Base-by-base conservation (phyloP, 2,329 filamentous ascomycete species). In the Penicillium sp. region DNA sequence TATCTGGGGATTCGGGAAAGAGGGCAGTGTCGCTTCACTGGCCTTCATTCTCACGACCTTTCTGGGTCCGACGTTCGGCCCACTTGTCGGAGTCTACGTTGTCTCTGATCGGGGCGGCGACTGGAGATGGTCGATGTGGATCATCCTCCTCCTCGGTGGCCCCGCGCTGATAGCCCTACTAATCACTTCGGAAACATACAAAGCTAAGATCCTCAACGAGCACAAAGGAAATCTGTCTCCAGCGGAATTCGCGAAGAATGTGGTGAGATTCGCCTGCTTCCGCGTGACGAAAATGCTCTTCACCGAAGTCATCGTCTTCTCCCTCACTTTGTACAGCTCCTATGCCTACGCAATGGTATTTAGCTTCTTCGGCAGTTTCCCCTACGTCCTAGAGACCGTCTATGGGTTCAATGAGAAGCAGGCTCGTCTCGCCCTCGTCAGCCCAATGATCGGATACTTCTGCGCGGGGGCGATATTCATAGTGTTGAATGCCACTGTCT, bases 131-230 rank as follows among this genome's bases (percentile, higher is more conserved):
- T 38, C 31, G 31, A 38, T 38, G 31, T 75, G 76, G 2, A 58
- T 74, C 13, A 77, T 77, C 55, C 72, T 72, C 19, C 63, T 76
- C 6, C 78, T 80, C 58, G 75, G 73, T 0, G 62, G 78, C 0
- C 78, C 78, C 6, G 70, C 77, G 17, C 78, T 77, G 0, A 75
- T 79, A 47, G 73, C 75, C 64, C 88, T 91, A 70, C 89, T 89
- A 66, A 82, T 92, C 51, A 38, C 31, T 3, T 38, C 31, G 2
- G 31, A 38, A 15, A 38, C 31, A 1, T 38, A 38, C 31, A 38
- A 38, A 6, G 31, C 31, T 1, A 38, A 38, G 31, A 38, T 38
- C 31, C 31, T 38, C 6, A 38, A 38, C 8, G 31, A 38, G 31
- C 31, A 38, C 31, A 38, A 38, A 6, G 31, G 31, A 9, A 7